Base-by-base conservation (phyloP, 2,329 filamentous ascomycete genomes). In the Pseudogymnoascus sp. region DNA sequence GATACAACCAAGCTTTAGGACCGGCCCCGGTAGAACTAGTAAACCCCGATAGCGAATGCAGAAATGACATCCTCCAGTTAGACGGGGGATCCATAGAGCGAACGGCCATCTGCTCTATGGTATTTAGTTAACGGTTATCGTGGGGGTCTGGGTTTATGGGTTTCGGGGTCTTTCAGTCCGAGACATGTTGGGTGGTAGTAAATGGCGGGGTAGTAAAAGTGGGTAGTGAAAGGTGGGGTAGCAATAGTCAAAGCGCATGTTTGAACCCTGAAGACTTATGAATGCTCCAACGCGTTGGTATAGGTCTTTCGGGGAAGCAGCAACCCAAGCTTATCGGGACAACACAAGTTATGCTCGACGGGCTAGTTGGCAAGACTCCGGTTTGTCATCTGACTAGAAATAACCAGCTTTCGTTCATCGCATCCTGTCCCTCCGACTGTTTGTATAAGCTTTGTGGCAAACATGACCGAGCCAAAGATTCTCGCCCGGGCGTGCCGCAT, bases 381-480 rank as follows among this genome's bases (percentile, higher is more conserved):
- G n/a, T 40, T 16, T 40, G 38, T n/a, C 38, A 19, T 40, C n/a
- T 16, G n/a, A 40, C 38, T n/a, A 7, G 38, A n/a, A 19, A 40
- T 19, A 40, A 3, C 7, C n/a, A 40, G 38, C 38, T 40, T 40
- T 14, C 11, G 22, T 26, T 6, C 5, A 26, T n/a, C 22, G 41
- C 41, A 46, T 46, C 22, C 22, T 46, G 41, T 26, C 12, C 12
- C 22, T 46, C 41, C 41, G 41, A 26, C 11, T 26, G 41, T 8
- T 12, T 46, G 10, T n/a, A 46, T 26, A 14, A n/a, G 12, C 41
- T n/a, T 26, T 7, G 22, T n/a, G 41, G 10, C 11, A 46, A 46
- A 22, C 41, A 46, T 46, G 41, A 46, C 41, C 5, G 41, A 46
- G 61, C 28, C 61, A n/a, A 62, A 62, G 28, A 37, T 62, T 8